phyloP scores from a whole-genome alignment of 1,284 basidiomycete species.

The Testicularia cyperi region DNA sequence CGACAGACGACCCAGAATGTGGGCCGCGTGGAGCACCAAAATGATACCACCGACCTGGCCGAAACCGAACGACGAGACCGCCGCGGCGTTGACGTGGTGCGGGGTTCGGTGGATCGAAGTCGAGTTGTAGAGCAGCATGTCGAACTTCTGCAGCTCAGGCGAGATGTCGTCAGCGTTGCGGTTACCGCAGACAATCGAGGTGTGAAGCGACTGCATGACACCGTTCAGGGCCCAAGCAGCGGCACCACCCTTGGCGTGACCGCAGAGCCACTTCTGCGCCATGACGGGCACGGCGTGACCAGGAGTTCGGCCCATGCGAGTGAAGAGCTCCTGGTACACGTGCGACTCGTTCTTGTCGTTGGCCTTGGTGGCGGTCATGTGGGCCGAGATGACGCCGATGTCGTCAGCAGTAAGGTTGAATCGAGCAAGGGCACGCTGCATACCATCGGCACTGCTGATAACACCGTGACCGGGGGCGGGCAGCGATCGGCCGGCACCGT shows the following conservation, averaged over 20 bases:
- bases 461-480: slow-evolving; percentile 64
- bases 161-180: slow-evolving; percentile 78
- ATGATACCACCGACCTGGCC: slow-evolving; percentile 89
- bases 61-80: slow-evolving; percentile 91
- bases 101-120: slow-evolving; percentile 70
- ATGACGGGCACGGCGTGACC: slow-evolving; percentile 95
- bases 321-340: slow-evolving; percentile 94
- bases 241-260: slow-evolving; percentile 62
- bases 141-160: slow-evolving; percentile 83
- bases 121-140: slow-evolving; percentile 93
- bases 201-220: slow-evolving; percentile 80
- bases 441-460: slow-evolving; percentile 64
- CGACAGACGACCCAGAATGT: slow-evolving; percentile 80
- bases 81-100: slow-evolving; percentile 51
- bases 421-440: slow-evolving; percentile 90
- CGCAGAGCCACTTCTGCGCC: slow-evolving; percentile 81
- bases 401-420: slow-evolving; percentile 94
- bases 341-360: slow-evolving; percentile 98
- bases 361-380: slow-evolving; percentile 92
- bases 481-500: slow-evolving; percentile 87
- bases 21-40: slow-evolving; percentile 84
- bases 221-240: slow-evolving; percentile 98
- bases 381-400: slow-evolving; percentile 77
- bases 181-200: slow-evolving; percentile 93
- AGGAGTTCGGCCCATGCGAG: slow-evolving; percentile 78